These are phyloP conservation scores for Fusarium hostae DNA, from an alignment of 2,329 filamentous ascomycete species.

Conservation along the genomic window DNA sequence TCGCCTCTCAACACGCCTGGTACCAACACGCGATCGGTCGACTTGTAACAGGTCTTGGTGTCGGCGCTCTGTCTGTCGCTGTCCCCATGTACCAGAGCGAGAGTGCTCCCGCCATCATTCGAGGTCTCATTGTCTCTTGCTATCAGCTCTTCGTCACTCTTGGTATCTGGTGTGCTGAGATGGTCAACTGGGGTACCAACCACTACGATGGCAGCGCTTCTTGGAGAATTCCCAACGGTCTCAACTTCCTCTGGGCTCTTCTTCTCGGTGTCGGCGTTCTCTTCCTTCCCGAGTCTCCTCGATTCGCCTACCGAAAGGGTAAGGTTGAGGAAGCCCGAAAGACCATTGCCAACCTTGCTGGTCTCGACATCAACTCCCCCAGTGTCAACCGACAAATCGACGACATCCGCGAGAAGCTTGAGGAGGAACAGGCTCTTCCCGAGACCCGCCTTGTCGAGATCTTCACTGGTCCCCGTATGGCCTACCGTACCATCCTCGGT, in stretches of 20 bases:
- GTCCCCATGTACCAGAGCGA: slow-evolving; percentile 78
- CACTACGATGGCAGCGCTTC: slow-evolving; percentile 57
- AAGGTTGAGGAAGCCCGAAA: slow-evolving; percentile 59
- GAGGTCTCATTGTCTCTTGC: slow-evolving; percentile 70
- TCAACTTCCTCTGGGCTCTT: slow-evolving; percentile 67
- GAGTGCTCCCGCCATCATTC: slow-evolving; percentile 71
- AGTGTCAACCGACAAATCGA: slow-evolving; percentile 60
- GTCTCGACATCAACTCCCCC: slow-evolving; percentile 52
- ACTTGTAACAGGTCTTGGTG: slow-evolving; percentile 72
- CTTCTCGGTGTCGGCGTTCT: slow-evolving; percentile 62
- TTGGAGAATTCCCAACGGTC: slow-evolving; percentile 71
- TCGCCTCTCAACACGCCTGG: slow-evolving; percentile 67
- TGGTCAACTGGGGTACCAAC: slow-evolving; percentile 71
- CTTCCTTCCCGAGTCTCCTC: slow-evolving; percentile 65
- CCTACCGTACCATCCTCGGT: slow-evolving; percentile 71
- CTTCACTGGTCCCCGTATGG: slow-evolving; percentile 74
- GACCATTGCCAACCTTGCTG: slow-evolving; percentile 60
- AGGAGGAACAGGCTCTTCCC: slow-evolving; percentile 57
- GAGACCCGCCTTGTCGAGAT: slow-evolving; percentile 67
- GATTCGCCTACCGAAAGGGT: slow-evolving; percentile 61
- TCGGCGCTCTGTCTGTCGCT: slow-evolving; percentile 71
- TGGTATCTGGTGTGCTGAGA: slow-evolving; percentile 70
- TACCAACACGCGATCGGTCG: slow-evolving; percentile 73
- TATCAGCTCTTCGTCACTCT: slow-evolving; percentile 78
- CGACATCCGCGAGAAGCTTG: slow-evolving; percentile 63